A percentile compares a stretch with the other conserved stretches of the same genome.
phyloP scores from a whole-genome alignment of 2,329 filamentous ascomycete genomes.

The Incumbomyces lentus region DNA sequence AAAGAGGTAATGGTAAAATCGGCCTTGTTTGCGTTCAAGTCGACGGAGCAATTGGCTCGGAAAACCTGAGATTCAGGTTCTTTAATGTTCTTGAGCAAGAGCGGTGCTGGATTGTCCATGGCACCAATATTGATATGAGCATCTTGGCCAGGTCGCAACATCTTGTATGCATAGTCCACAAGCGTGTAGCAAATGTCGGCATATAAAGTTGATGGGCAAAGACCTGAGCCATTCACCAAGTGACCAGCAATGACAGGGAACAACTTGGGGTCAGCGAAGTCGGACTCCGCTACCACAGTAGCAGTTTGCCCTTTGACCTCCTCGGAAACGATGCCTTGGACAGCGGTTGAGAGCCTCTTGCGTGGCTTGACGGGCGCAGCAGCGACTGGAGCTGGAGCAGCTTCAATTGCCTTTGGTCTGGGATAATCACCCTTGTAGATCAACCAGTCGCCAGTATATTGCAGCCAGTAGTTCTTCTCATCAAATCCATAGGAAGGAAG shows the following conservation, averaged over 20 bases:
- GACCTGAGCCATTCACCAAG: constrained; percentile 54
- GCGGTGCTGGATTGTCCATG: constrained; percentile 22
- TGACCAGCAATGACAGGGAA: constrained; percentile 54
- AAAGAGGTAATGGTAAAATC: constrained; percentile 19
- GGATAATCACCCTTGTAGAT: constrained; percentile 54
- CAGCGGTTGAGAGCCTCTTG: constrained; percentile 54
- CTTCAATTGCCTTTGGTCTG: constrained; percentile 28
- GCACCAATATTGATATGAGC: constrained; percentile 20
- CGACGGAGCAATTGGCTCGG: constrained; percentile 17
- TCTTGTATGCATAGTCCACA: constrained; percentile 44
- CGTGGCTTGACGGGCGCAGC: constrained; percentile 36
- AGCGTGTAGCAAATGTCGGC: constrained; percentile 57
- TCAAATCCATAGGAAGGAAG: constrained; percentile 60
- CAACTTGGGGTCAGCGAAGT: constrained; percentile 54
- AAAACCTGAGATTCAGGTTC: constrained; percentile 19
- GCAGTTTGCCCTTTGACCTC: constrained; percentile 51
- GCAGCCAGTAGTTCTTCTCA: constrained; percentile 62
- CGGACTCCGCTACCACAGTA: constrained; percentile 54
- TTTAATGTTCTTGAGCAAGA: constrained; percentile 21
- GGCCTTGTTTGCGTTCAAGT: constrained; percentile 19
- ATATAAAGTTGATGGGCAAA: constrained; percentile 55
- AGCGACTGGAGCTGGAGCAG: constrained; percentile 28
- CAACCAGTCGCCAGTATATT: constrained; percentile 62
- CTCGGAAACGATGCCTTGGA: constrained; percentile 54
- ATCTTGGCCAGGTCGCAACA: constrained; percentile 20